These are phyloP conservation scores for Boletus reticulatus DNA, from an alignment of 768 basidiomycete genomes.

Conservation along the genomic window DNA sequence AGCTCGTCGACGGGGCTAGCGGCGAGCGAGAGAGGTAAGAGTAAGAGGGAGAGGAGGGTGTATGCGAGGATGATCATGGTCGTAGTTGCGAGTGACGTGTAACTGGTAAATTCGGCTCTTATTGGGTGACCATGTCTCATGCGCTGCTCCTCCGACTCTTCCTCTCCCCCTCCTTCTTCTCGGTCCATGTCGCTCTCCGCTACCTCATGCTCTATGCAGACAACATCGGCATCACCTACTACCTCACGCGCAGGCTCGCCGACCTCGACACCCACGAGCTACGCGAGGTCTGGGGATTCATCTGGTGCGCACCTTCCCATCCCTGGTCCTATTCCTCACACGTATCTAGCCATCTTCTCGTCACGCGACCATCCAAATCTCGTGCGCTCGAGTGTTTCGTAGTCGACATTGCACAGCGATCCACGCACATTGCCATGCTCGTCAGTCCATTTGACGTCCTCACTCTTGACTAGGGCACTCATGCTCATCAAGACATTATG, in stretches of 20 bases:
- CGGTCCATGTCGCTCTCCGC: constrained; percentile 88
- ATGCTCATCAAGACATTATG: constrained; percentile 71
- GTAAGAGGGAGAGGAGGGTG: constrained; percentile 30
- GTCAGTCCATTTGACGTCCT: constrained; percentile 52
- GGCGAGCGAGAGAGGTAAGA: constrained; percentile 32
- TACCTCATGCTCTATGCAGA: constrained; percentile 81
- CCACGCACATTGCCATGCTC: constrained; percentile 93
- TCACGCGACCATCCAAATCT: constrained; percentile 89
- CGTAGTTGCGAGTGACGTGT: background rate
- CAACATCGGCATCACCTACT: constrained; percentile 91
- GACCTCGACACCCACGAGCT: constrained; percentile 68
- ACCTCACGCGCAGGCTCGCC: constrained; percentile 72
- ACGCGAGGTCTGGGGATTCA: constrained; percentile 85
- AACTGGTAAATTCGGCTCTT: too few relatives aligned
- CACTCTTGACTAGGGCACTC: constrained; percentile 9
- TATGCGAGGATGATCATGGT: constrained; percentile 23
- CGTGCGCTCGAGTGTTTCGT: constrained; percentile 94
- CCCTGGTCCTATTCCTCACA: constrained; percentile 9
- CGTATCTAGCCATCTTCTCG: constrained; percentile 77
- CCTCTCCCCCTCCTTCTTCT: constrained; percentile 89
- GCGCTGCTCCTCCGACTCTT: constrained; percentile 88
- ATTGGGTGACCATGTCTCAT: constrained; percentile 49
- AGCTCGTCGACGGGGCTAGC: constrained; percentile 53
- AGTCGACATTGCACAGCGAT: constrained; percentile 81
- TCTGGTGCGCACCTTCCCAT: constrained; percentile 54